phyloP scores from a whole-genome alignment of 306 rosid genomes.

The Malus sylvestris region DNA sequence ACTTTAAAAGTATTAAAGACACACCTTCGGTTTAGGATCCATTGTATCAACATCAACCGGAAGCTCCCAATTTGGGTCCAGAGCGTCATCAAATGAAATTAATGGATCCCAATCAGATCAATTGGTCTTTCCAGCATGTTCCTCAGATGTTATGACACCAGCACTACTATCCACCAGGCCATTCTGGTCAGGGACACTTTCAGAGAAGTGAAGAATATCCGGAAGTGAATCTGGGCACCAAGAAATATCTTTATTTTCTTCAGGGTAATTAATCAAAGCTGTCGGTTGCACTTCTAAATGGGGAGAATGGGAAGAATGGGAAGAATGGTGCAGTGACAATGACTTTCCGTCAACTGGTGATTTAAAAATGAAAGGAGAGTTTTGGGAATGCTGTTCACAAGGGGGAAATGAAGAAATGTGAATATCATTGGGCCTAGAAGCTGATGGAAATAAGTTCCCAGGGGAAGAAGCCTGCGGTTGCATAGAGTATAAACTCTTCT shows the following conservation, averaged over 20 bases:
- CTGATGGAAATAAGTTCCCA: constrained; percentile 35
- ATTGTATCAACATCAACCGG: constrained; percentile 37
- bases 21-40: constrained; percentile 56
- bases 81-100: constrained; percentile 41
- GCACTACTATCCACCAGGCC: constrained; percentile 42
- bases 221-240: constrained; percentile 64
- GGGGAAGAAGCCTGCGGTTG: constrained; percentile 35
- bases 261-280: constrained; percentile 29
- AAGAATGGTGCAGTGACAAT: constrained; percentile 26
- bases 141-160: constrained; percentile 37
- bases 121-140: constrained; percentile 41
- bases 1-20: constrained; percentile 20
- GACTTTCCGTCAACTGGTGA: constrained; percentile 31
- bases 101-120: constrained; percentile 72
- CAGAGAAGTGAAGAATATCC: constrained; percentile 51
- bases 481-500: constrained; percentile 25
- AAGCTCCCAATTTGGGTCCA: constrained; percentile 75
- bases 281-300: constrained; percentile 37
- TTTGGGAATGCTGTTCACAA: constrained; percentile 34
- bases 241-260: constrained; percentile 35
- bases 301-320: background rate
- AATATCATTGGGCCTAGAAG: constrained; percentile 25
- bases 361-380: constrained; percentile 41
- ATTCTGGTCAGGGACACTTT: constrained; percentile 41
- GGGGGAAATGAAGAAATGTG: constrained; percentile 29